These are phyloP conservation scores for Plantago coronopus DNA, from an alignment of 305 asterid species.

Conservation along the genomic window DNA sequence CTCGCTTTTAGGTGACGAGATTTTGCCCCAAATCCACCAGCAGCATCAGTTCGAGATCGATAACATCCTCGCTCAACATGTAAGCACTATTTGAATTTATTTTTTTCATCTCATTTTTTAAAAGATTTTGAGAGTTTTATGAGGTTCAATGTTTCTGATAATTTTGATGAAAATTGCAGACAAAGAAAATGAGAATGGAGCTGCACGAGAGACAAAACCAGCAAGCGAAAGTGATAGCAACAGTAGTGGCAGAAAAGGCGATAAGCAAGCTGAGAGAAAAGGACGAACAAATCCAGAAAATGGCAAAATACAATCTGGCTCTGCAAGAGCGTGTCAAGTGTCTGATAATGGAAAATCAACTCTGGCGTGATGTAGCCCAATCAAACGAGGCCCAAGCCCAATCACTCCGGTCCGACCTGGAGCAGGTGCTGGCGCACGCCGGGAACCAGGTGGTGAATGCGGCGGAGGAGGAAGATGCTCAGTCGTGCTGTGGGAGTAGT, in stretches of 20 bases:
- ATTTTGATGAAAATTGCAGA: conserved; percentile 31
- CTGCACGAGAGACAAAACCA: conserved; percentile 50
- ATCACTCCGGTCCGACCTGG: conserved; percentile 56
- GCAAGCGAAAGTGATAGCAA: conserved; percentile 31
- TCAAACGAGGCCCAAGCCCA: conserved; percentile 75
- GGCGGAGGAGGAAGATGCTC: conserved; percentile 51
- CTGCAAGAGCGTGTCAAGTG: conserved; percentile 57
- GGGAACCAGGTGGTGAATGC: conserved; percentile 29
- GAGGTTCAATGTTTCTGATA: too few species aligned
- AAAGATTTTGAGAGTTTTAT: too few species aligned
- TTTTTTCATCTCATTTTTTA: background rate
- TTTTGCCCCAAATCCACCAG: conserved; percentile 39
- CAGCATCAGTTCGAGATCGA: conserved; percentile 61
- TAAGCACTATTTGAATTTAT: conserved; percentile 21
- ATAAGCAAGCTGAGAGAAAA: conserved; percentile 41
- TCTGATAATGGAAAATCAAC: conserved; percentile 56
- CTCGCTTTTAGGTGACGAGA: too few species aligned
- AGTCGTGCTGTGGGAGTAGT: conserved; percentile 74
- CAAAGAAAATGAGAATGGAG: conserved; percentile 49
- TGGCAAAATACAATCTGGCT: conserved; percentile 41
- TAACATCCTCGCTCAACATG: conserved; percentile 57
- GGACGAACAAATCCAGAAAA: conserved; percentile 45
- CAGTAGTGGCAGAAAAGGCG: conserved; percentile 44
- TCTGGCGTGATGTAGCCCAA: conserved; percentile 70
- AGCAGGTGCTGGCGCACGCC: conserved; percentile 52